Conservation (phyloP, 805 yeast genomes). For the Huiozyma naganishii region DNA sequence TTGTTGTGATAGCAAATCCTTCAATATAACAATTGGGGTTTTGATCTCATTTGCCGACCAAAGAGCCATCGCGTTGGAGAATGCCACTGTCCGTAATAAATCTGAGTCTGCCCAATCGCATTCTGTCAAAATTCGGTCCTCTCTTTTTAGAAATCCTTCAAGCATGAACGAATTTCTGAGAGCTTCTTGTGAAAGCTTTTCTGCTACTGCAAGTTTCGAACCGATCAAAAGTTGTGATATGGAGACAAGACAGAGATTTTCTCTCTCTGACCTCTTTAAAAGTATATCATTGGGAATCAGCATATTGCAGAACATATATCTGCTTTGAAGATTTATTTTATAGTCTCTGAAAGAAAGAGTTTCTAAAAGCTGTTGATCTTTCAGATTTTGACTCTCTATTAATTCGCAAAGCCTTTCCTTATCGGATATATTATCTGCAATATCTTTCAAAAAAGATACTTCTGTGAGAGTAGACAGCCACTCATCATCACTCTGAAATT, state of each 20-base stretch:
- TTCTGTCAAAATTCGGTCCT: background rate
- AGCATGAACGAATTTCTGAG: slow-evolving; percentile 11
- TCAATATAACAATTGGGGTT: slow-evolving; percentile 47
- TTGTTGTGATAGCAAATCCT: slow-evolving; percentile 25
- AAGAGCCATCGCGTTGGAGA: slow-evolving; percentile 41
- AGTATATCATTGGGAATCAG: background rate
- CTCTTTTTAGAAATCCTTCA: slow-evolving; percentile 4
- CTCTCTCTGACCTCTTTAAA: background rate
- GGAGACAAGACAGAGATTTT: background rate
- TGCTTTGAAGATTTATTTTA: slow-evolving; percentile 9
- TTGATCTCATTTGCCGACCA: slow-evolving; percentile 54
- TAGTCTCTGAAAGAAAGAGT: slow-evolving; percentile 6
- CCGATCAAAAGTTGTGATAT: slow-evolving; percentile 5
- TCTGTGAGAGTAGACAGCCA: slow-evolving; percentile 17
- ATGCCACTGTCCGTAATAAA: slow-evolving; percentile 7
- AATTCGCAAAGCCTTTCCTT: background rate
- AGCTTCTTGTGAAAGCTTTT: slow-evolving; percentile 16
- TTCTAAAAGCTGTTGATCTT: slow-evolving; percentile 3
- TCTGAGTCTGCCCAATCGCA: background rate
- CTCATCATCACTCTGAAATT: slow-evolving; percentile 8
- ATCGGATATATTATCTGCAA: background rate
- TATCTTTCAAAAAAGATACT: slow-evolving; percentile 6
- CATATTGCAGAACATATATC: slow-evolving; percentile 7
- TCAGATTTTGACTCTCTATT: slow-evolving; percentile 1
- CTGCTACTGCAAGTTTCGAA: slow-evolving; percentile 6